phyloP scores from a whole-genome alignment of 1,284 basidiomycete genomes.

The Moesziomyces parantarcticus region DNA sequence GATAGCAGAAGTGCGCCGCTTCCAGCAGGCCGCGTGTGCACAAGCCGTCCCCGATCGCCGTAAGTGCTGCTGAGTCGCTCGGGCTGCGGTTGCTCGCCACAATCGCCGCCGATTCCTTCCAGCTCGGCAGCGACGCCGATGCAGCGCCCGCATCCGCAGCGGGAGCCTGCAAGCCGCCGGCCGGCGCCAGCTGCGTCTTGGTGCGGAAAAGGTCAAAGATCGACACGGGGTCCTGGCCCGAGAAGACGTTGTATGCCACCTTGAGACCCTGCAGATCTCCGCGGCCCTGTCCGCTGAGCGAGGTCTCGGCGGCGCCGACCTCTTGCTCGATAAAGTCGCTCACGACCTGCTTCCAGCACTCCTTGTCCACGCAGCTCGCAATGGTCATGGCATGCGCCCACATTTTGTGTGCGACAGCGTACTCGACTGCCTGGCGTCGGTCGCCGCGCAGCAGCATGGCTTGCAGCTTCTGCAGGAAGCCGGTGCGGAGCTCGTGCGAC shows the following conservation, averaged over 20 bases:
- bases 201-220: conserved; percentile 60
- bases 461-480: conserved; percentile 62
- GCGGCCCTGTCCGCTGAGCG: conserved; percentile 17
- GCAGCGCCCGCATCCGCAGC: conserved; percentile 69
- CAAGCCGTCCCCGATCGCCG: conserved; percentile 86
- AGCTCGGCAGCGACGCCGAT: conserved; percentile 76
- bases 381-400: conserved; percentile 98
- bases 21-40: conserved; percentile 78
- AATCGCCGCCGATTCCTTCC: conserved; percentile 88
- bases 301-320: conserved; percentile 68
- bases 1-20: conserved; percentile 90
- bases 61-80: conserved; percentile 77
- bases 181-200: conserved; percentile 46
- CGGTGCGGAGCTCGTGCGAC: conserved; percentile 51
- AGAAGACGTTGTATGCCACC: conserved; percentile 64
- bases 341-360: conserved; percentile 90
- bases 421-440: conserved; percentile 85
- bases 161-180: conserved; percentile 27
- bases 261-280: conserved; percentile 60
- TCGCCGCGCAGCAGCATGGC: conserved; percentile 74
- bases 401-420: conserved; percentile 84
- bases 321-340: conserved; percentile 86
- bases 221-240: conserved; percentile 55
- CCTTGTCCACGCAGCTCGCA: conserved; percentile 89
- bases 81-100: conserved; percentile 79